These are phyloP conservation scores for Pseudocercospora vitis DNA, from an alignment of 2,329 filamentous ascomycete species.

Conservation along the genomic window DNA sequence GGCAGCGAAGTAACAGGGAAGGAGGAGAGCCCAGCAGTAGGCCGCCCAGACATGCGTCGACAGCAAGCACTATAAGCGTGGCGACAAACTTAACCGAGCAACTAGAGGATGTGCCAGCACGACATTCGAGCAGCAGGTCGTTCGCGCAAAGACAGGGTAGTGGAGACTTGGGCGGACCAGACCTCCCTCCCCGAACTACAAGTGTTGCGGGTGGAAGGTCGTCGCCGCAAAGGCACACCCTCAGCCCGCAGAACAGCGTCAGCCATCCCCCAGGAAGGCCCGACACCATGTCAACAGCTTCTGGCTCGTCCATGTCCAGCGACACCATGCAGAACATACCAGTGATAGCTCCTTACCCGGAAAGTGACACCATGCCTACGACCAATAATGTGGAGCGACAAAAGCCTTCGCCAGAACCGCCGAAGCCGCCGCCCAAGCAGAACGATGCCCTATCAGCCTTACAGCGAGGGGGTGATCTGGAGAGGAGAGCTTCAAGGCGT, in stretches of 20 bases:
- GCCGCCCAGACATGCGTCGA: constrained; percentile 45
- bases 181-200: constrained; percentile 50
- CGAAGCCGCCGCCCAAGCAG: constrained; percentile 75
- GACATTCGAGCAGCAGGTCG: constrained; percentile 44
- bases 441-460: constrained; percentile 88
- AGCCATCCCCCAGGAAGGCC: constrained; percentile 21
- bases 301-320: constrained; percentile 68
- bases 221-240: constrained; percentile 47
- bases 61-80: constrained; percentile 48
- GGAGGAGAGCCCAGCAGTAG: constrained; percentile 35
- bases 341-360: constrained; percentile 70
- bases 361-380: constrained; percentile 55
- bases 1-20: constrained; percentile 53
- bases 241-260: constrained; percentile 39
- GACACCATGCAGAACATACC: constrained; percentile 74
- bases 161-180: constrained; percentile 43
- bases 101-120: constrained; percentile 42
- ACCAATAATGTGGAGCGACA: constrained; percentile 29
- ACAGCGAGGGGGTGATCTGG: constrained; percentile 87
- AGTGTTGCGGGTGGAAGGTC: constrained; percentile 44
- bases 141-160: constrained; percentile 44
- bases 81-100: constrained; percentile 49
- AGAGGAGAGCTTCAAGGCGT: constrained; percentile 84
- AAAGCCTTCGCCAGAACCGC: constrained; percentile 49
- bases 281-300: constrained; percentile 48